Evolutionary conservation across 148 eudicot species (phyloP), one percentile per base, ranked within the genome.

Genomic region (Nyssa sinensis): DNA sequence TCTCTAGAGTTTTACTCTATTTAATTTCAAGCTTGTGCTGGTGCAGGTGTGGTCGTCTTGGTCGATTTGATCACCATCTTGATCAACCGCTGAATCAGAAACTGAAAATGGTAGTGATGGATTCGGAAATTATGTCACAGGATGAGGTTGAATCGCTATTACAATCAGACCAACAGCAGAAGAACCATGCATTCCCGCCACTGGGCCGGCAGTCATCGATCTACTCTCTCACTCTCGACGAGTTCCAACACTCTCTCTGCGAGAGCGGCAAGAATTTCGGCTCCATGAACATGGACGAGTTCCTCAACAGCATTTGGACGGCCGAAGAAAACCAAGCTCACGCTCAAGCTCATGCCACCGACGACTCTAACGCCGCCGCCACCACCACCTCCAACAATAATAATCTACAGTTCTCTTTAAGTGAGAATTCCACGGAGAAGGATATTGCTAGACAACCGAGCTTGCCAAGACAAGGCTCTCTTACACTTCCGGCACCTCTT

Each of bases 251-350:
- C 64, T 84, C 97, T 0, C 78, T 94, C 0, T 81, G 82, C 3
- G 97, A 90, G 67, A 77, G 79, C n/a, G 90, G 97, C 19, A 94
- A 89, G 88, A 88, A 84, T 72, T 94, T 91, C 25, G 97, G 95
- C 34, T 94, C 98, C 7, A 94, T 94, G 97, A 94, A 94, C 74
- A 94, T 94, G 98, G 98, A 94, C 16, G 98, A 94, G 77, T 94
- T 94, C 59, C 88, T 94, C 67, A 90, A 86, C 74, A 94, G 95
- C 84, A 94, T 94, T 41, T 94, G 98, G 97, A 86, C 93, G 1
- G 97, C 97, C 0, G 98, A 94, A 80, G 98, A 94, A 73, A 85
- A 82, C 47, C 91, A 93, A 76, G 84, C 85, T 5, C 87, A 90
- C 1, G 75, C 57, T 0, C 70, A 67, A 1, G 78, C 61, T 33